Evolutionary conservation across 352 stramenopile species (phyloP), one percentile per base, ranked within the genome.

Genomic region (Phytophthora pisi): DNA sequence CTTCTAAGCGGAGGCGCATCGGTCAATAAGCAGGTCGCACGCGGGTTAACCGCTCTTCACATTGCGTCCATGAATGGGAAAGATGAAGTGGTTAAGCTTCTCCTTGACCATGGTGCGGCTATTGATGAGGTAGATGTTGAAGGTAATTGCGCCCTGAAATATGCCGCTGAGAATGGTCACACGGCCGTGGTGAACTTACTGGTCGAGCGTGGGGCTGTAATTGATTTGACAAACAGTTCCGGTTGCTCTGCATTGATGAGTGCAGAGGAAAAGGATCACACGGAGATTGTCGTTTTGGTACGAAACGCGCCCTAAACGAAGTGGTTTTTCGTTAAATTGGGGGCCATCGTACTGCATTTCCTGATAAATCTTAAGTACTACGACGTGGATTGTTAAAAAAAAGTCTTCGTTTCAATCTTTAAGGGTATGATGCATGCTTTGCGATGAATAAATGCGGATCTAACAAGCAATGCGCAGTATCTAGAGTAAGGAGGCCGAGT

Each of bases 101-200:
- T 71, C 4, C 10, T 71, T n/a, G 31, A 62, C 3, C 10, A 70
- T 23, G 57, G 50, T 4, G 64, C 64, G 15, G 43, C n/a, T 1
- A 24, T 66, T 47, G 51, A 70, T 30, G 13, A 43, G 11, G 49
- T 31, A 23, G 26, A 53, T 24, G n/a, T 47, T 5, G n/a, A 31
- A 30, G 57, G 57, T 11, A 40, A 42, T 6, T 56, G 47, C 5
- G 40, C 64, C 2, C 42, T 70, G 47, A 53, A 57, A 10, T 34
- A 18, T 30, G 61, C 61, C n/a, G 45, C 52, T 46, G 26, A 51
- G 28, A 50, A 34, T 7, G 61, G 23, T 4, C 31, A 63, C 28
- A n/a, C 23, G 9, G 24, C 30, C 8, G 15, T 63, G 28, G 43
- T 68, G 43, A 28, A 38, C 5, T 23, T 63, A 23, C 24, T 68